Evolutionary conservation across 129 eudicot species (phyloP).

Genomic region (Calendula officinalis): DNA sequence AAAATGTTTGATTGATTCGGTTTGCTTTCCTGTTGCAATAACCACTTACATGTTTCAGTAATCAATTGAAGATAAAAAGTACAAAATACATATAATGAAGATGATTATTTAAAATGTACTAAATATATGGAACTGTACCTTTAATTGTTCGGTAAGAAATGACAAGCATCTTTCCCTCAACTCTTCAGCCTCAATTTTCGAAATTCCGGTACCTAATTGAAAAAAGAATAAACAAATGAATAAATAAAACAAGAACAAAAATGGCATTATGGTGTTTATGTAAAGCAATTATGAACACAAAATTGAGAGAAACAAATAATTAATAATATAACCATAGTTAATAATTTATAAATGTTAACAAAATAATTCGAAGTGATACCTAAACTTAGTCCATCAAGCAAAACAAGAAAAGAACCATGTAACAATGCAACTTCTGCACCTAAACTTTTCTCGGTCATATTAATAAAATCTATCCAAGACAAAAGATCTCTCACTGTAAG

Average conservation of each 20-base stretch:
- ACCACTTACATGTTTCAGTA: not conserved
- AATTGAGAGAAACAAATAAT: not conserved
- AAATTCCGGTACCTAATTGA: constrained; percentile 63
- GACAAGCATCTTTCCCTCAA: constrained; percentile 57
- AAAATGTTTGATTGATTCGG: constrained; percentile 34
- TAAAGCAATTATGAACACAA: not conserved
- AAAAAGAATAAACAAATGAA: not conserved
- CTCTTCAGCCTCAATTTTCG: constrained; percentile 56
- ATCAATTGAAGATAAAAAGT: not conserved
- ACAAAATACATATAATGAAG: not conserved
- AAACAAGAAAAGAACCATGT: constrained; percentile 88
- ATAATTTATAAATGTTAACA: not conserved
- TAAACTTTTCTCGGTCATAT: constrained; percentile 49
- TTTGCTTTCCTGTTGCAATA: constrained; percentile 42
- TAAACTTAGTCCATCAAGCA: constrained; percentile 91
- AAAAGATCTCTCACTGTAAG: constrained; percentile 93
- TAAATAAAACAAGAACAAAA: constrained; percentile 8
- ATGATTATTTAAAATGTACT: not conserved
- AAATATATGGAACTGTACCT: constrained; percentile 37
- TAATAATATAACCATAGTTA: not conserved
- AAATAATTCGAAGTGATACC: constrained; percentile 41
- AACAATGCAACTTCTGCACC: constrained; percentile 57
- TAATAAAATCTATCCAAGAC: constrained; percentile 85
- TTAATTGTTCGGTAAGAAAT: constrained; percentile 56
- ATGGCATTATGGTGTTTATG: not conserved